phyloP scores from a whole-genome alignment of 306 rosid genomes.

The Ochetophila trinervis region DNA sequence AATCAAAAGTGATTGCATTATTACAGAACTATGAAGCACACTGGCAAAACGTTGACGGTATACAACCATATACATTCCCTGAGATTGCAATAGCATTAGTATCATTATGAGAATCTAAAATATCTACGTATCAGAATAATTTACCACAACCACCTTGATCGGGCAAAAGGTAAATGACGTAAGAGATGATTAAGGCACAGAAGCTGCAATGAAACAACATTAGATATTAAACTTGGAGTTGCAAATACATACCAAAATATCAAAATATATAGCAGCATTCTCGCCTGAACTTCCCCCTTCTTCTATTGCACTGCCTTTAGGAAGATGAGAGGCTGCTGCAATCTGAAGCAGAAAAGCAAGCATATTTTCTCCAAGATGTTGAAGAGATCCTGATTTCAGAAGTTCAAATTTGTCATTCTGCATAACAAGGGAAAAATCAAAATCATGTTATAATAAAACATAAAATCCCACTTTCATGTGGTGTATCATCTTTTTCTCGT shows the following conservation, averaged over 20 bases:
- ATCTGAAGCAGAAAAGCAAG: constrained; percentile 81
- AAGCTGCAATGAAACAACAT: constrained; percentile 19
- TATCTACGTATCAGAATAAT: constrained; percentile 12
- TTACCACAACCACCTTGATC: not conserved
- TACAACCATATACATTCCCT: constrained; percentile 89
- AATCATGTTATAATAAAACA: constrained; percentile 8
- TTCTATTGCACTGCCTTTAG: constrained; percentile 41
- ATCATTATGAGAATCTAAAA: constrained; percentile 26
- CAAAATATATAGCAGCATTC: constrained; percentile 65
- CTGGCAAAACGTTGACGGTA: constrained; percentile 67
- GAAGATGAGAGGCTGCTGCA: constrained; percentile 70
- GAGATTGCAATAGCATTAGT: constrained; percentile 29
- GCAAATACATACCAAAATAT: constrained; percentile 60
- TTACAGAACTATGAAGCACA: constrained; percentile 77
- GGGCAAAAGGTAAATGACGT: constrained; percentile 8
- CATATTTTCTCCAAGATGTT: constrained; percentile 98
- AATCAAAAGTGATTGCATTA: constrained; percentile 80
- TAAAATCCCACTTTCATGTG: not conserved
- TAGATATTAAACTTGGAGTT: constrained; percentile 16
- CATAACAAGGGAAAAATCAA: constrained; percentile 24
- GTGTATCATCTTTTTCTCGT: not conserved
- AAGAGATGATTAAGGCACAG: constrained; percentile 2
- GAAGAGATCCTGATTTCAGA: constrained; percentile 83
- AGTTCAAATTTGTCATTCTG: constrained; percentile 92
- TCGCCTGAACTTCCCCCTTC: constrained; percentile 44